Evolutionary conservation across 2,329 filamentous ascomycete genomes (phyloP), one percentile per base, ranked within the genome.

Genomic region (Albophoma yamanashiensis): DNA sequence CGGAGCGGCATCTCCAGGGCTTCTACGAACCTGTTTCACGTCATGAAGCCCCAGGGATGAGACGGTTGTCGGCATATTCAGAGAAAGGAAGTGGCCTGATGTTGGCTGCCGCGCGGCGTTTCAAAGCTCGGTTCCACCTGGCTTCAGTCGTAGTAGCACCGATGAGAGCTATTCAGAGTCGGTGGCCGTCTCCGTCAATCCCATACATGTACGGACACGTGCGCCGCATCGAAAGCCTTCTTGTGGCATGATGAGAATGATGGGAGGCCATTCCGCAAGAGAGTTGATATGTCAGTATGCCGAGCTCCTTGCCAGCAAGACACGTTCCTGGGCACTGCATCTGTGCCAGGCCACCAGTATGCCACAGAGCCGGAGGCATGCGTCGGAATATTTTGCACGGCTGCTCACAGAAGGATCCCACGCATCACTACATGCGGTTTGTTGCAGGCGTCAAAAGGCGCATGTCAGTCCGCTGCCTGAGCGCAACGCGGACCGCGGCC

Each of bases 311-410:
- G 20, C 31, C 31, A 7, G 50, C 20, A 55, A 34, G 31, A 36
- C 55, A 56, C 36, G 36, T 40, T 56, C 11, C 22, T 40, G 36
- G 14, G 25, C 55, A 56, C 55, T 20, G 40, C 56, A 50, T 57
- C 17, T 57, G 39, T n/a, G n/a, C 45, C 40, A 57, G 40, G 42
- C 12, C 40, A 57, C 38, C 25, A 22, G 34, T 6, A 38, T 22
- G 8, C 7, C 36, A 56, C n/a, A 40, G 40, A 22, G 31, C 8
- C 56, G 56, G 56, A 27, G 22, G 15, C 17, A 31, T 25, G 56
- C 56, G 43, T 57, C 56, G 56, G 56, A 39, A 34, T 38, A 57
- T 45, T 57, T 57, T n/a, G 42, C 25, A 36, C 56, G 56, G 56
- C 11, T 36, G n/a, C 42, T 22, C n/a, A 31, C 56, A 25, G 56